phyloP scores from a whole-genome alignment of 345 rosid species.

The Lepidium africanum region DNA sequence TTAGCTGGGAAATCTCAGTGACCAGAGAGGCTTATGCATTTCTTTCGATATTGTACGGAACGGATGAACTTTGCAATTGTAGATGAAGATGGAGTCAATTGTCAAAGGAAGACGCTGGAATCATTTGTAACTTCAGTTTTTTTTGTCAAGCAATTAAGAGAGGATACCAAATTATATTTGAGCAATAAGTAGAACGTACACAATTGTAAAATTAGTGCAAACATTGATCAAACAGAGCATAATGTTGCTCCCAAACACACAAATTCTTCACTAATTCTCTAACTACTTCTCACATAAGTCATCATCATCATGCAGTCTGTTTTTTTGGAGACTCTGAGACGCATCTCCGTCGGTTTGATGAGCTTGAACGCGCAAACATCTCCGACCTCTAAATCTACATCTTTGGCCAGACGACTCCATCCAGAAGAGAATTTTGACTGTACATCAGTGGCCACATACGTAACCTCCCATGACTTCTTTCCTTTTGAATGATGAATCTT shows the following conservation, averaged over 20 bases:
- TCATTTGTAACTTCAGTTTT: conserved; percentile 9
- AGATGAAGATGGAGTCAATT: neutral
- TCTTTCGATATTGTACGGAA: neutral
- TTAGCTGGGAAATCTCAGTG: conserved; percentile 19
- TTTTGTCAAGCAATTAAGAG: conserved; percentile 8
- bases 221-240: neutral
- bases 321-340: conserved; percentile 1
- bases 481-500: conserved; percentile 1
- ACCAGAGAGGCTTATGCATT: neutral
- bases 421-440: conserved; percentile 25
- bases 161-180: neutral
- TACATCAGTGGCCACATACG: neutral
- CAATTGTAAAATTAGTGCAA: neutral
- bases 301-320: neutral
- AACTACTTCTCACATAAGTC: neutral
- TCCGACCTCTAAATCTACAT: conserved; percentile 6
- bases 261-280: neutral
- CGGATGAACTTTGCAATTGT: neutral
- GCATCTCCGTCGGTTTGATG: conserved; percentile 7
- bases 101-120: neutral
- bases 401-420: conserved; percentile 17
- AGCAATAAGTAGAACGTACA: neutral
- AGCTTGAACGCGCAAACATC: conserved; percentile 18
- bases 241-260: neutral
- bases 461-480: conserved; percentile 11